These are phyloP conservation scores for Stephanodiscus minutulus DNA, from an alignment of 108 stramenopile genomes.

Conservation along the genomic window DNA sequence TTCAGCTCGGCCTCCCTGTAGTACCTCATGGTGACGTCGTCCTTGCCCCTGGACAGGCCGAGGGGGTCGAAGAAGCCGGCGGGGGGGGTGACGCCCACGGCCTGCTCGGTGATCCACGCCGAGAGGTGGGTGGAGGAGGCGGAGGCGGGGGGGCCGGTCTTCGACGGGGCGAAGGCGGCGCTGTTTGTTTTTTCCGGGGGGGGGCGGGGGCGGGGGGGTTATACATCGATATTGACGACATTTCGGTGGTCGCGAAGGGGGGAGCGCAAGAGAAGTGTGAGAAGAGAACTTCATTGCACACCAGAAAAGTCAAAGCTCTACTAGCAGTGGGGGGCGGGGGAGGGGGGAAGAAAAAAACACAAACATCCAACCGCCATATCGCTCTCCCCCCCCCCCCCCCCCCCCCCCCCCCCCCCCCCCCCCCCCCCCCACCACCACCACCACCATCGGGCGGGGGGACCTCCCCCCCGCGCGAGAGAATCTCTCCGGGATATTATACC, in stretches of 20 bases:
- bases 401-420: no score
- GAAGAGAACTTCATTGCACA: no score
- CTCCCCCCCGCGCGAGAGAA: no score
- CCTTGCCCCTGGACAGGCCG: conserved; percentile 77
- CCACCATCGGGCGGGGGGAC: no score
- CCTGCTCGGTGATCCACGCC: conserved; percentile 78
- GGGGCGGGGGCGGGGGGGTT: not conserved
- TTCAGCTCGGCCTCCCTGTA: conserved; percentile 96
- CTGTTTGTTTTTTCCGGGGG: no score
- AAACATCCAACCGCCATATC: no score
- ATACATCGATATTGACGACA: not conserved
- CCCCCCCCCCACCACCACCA: no score
- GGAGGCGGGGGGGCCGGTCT: conserved; percentile 33
- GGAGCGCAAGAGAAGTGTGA: not conserved
- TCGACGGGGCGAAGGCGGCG: conserved; percentile 79
- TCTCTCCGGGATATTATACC: no score
- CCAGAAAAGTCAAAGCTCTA: no score
- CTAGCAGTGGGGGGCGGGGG: no score
- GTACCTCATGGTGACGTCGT: conserved; percentile 77
- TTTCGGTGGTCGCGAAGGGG: not conserved
- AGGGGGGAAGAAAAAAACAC: no score
- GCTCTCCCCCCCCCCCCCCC: no score
- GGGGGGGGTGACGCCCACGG: conserved; percentile 82
- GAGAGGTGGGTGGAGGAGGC: conserved; percentile 50
- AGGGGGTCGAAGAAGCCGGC: conserved; percentile 91